A percentile compares a stretch with the other conserved stretches of the same genome.
These are phyloP conservation scores for Entophlyctis luteolus DNA, from an alignment of 192 early-diverging fungal genomes.

Conservation along the genomic window DNA sequence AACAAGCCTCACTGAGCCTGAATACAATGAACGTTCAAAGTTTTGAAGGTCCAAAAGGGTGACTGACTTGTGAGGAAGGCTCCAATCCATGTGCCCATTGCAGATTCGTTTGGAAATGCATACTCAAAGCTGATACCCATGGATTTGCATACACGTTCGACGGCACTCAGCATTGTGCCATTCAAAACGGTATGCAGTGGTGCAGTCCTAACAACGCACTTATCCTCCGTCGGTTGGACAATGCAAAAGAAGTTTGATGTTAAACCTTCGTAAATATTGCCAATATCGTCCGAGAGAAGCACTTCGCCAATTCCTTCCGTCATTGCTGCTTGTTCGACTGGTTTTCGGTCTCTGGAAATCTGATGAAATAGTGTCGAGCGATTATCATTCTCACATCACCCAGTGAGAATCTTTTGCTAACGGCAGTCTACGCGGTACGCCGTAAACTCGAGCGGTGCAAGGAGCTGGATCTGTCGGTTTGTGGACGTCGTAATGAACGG, in stretches of 20 bases:
- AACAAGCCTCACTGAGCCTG: neutral
- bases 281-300: constrained; percentile 50
- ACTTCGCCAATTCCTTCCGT: constrained; percentile 57
- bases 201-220: constrained; percentile 42
- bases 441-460: constrained; percentile 50
- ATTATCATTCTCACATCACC: constrained; percentile 45
- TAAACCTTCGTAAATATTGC: constrained; percentile 65
- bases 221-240: constrained; percentile 18
- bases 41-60: neutral
- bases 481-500: neutral
- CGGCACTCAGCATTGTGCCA: constrained; percentile 64
- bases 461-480: constrained; percentile 9
- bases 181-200: constrained; percentile 54
- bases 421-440: constrained; percentile 49
- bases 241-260: constrained; percentile 67
- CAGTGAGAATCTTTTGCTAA: constrained; percentile 70
- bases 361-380: neutral
- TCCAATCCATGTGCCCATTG: constrained; percentile 55
- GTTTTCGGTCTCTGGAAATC: constrained; percentile 46
- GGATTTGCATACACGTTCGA: constrained; percentile 52
- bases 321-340: constrained; percentile 30
- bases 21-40: neutral
- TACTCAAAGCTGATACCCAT: constrained; percentile 50
- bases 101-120: constrained; percentile 50
- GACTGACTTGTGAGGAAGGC: constrained; percentile 63